Conservation (phyloP, 75 land plant genomes). For the Picea sitchensis region DNA sequence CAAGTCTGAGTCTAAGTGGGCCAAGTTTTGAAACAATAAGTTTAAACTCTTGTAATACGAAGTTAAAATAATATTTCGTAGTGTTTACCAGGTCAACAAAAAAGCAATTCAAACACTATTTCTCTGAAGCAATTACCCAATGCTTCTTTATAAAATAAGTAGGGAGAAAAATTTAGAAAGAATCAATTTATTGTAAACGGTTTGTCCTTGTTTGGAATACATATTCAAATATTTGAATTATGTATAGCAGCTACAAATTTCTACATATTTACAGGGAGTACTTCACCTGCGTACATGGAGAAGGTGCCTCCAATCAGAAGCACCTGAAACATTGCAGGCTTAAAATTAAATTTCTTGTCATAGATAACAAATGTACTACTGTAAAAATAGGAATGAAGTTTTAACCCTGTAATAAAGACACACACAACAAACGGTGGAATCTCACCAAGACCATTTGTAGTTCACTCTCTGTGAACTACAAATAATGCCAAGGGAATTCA, state of each 20-base stretch:
- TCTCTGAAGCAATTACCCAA: neutral
- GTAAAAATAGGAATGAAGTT: too few species aligned
- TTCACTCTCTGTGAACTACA: neutral
- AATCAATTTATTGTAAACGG: neutral
- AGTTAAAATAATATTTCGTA: neutral
- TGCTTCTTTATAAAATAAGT: neutral
- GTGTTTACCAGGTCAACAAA: neutral
- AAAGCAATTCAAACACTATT: neutral
- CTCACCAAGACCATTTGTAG: neutral
- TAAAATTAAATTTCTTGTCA: neutral
- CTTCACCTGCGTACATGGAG: conserved; percentile 4
- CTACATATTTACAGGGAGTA: neutral
- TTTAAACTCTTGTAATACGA: neutral
- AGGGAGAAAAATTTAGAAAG: neutral
- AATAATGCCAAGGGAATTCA: neutral
- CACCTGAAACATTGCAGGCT: neutral
- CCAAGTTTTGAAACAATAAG: too few species aligned
- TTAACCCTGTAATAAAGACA: neutral
- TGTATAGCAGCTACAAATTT: conserved; percentile 5
- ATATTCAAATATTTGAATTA: neutral
- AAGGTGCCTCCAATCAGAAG: neutral
- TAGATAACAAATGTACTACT: too few species aligned
- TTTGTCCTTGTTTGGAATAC: neutral
- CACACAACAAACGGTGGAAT: neutral
- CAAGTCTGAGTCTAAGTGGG: too few species aligned